phyloP scores from a whole-genome alignment of 2,329 filamentous ascomycete species.

The Tolypocladium sp. region DNA sequence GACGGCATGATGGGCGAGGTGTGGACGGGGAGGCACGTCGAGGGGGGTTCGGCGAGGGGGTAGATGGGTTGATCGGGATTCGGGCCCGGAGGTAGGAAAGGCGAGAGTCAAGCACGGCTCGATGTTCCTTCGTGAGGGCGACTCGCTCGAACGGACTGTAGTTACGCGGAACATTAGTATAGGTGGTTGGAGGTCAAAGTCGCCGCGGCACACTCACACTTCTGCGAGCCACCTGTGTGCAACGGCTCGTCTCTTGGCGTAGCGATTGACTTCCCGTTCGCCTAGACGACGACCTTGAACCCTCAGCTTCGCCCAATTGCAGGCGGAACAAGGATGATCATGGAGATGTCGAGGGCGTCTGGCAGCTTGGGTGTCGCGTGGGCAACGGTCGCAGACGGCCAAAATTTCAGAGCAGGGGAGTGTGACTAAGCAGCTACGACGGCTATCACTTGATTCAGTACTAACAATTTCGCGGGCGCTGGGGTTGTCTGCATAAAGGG shows the following conservation, averaged over 20 bases:
- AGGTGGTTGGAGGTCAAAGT: neutral
- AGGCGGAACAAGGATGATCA: neutral
- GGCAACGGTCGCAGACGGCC: neutral
- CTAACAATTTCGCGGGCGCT: no score
- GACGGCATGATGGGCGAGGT: slow-evolving; percentile 24
- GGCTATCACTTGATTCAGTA: neutral
- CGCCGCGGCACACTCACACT: neutral
- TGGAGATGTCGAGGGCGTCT: neutral
- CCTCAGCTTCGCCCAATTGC: neutral
- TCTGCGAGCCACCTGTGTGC: neutral
- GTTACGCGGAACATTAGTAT: neutral
- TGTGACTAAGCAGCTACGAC: neutral
- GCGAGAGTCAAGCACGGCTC: neutral
- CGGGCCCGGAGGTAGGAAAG: neutral
- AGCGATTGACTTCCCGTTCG: neutral
- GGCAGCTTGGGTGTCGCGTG: neutral
- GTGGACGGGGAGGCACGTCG: neutral
- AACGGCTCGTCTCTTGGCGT: neutral
- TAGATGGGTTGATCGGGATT: neutral
- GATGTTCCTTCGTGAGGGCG: neutral
- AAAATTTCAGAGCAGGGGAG: neutral
- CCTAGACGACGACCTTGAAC: neutral
- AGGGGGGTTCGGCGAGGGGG: neutral
- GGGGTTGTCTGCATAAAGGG: neutral
- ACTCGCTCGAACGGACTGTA: neutral